Base-by-base conservation (phyloP, 495 filamentous ascomycete genomes). In the Talaromyces thailandensis region DNA sequence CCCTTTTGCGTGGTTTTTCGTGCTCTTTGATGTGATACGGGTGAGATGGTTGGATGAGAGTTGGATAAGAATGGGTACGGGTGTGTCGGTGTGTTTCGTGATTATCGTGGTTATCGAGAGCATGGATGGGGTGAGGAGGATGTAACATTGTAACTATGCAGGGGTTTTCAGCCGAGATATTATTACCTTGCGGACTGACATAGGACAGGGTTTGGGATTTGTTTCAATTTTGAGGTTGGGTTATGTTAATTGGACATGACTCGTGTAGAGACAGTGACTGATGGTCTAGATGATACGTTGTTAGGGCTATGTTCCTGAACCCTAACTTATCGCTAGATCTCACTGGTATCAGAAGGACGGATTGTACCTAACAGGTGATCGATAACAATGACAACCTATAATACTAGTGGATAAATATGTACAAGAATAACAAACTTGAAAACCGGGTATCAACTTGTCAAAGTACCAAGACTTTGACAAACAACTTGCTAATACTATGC, bases 391-490 rank as follows among this genome's bases (percentile, higher is more conserved):
- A 40, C 35, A 40, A 40, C 35, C 14, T n/a, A 40, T 40, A 12
- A 40, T 40, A 40, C 35, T 40, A 40, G 5, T 4, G 6, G 35
- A 40, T 48, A 48, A 29, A 60, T 59, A 63, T 51, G 24, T 63
- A 25, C 43, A 48, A 48, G 18, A 48, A 48, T 48, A 21, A 48
- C n/a, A 18, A 48, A 18, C n/a, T 3, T 25, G 6, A 55, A 26
- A 24, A 55, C 21, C 51, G 58, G 58, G 58, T 60, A 60, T 60
- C 58, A 28, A 45, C 51, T 23, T 23, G 28, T 28, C 26, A 26
- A 55, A 55, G 23, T 14, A 29, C 51, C 14, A 52, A 9, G 24
- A 52, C 48, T 52, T 26, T 14, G 26, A 28, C 51, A 18, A 43
- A 48, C 35, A 16, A 55, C 7, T 3, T 25, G 23, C 9, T 28